Evolutionary conservation across 192 early-diverging fungal species (phyloP).

Genomic region (Spinellus fusiger): DNA sequence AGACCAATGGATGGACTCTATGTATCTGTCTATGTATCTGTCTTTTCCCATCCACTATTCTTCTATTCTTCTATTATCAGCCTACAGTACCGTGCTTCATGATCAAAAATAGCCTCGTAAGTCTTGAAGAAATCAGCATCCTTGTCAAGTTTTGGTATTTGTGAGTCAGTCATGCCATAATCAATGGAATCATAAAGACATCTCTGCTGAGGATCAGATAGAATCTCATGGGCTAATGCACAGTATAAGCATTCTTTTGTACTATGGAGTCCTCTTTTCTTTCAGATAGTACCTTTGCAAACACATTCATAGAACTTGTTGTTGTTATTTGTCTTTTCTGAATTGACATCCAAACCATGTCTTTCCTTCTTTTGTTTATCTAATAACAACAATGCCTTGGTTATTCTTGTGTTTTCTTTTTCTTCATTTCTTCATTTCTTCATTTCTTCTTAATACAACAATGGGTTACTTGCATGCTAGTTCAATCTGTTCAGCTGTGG

Average conservation of each 20-base stretch:
- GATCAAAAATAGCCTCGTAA: constrained; percentile 58
- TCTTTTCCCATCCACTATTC: not conserved
- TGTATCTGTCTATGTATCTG: too few relatives aligned
- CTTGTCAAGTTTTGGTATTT: constrained; percentile 36
- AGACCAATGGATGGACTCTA: too few relatives aligned
- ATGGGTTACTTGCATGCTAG: constrained; percentile 54
- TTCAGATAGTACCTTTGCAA: constrained; percentile 32
- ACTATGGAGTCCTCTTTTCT: not conserved
- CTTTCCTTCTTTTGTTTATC: constrained; percentile 34
- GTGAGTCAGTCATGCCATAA: constrained; percentile 60
- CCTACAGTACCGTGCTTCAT: constrained; percentile 54
- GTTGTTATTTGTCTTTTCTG: constrained; percentile 63
- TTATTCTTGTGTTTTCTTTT: too few relatives aligned
- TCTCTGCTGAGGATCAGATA: constrained; percentile 62
- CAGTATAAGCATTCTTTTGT: not conserved
- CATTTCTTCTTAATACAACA: too few relatives aligned
- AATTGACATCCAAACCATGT: constrained; percentile 54
- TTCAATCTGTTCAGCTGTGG: constrained; percentile 71
- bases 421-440: too few relatives aligned
- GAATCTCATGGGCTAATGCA: constrained; percentile 57
- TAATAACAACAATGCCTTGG: too few relatives aligned
- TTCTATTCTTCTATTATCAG: too few relatives aligned
- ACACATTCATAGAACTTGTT: constrained; percentile 82
- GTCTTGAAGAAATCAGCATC: constrained; percentile 34
- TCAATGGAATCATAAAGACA: constrained; percentile 78